phyloP scores from a whole-genome alignment of 2,329 filamentous ascomycete species.

The Plenodomus biglobosus region DNA sequence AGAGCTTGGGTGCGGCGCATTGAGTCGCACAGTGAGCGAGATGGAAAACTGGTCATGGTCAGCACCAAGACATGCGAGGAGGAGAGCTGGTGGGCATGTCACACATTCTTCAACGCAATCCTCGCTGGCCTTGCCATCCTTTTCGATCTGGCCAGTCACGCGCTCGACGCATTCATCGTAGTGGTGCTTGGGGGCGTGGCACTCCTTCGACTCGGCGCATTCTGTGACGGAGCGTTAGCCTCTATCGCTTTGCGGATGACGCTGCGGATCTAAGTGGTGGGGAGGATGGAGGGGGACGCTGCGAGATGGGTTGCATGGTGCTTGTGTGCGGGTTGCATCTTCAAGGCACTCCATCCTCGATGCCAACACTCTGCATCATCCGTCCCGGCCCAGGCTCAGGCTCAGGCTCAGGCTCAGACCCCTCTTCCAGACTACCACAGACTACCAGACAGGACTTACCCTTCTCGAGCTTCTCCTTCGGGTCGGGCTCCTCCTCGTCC shows the following conservation, averaged over 20 bases:
- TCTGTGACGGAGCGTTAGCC: conserved; percentile 58
- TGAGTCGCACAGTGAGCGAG: conserved; percentile 91
- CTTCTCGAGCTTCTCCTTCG: conserved; percentile 86
- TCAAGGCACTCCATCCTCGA: too few relatives aligned
- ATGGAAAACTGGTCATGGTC: conserved; percentile 79
- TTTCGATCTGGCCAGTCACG: conserved; percentile 71
- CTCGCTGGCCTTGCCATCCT: conserved; percentile 77
- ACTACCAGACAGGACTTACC: conserved; percentile 69
- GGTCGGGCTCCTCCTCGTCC: conserved; percentile 78
- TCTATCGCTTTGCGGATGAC: conserved; percentile 1
- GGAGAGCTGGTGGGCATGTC: conserved; percentile 44
- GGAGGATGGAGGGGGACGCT: too few relatives aligned
- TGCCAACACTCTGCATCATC: too few relatives aligned
- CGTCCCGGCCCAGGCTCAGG: too few relatives aligned
- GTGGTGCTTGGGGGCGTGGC: conserved; percentile 91
- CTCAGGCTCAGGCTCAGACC: too few relatives aligned
- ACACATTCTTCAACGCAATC: conserved; percentile 99
- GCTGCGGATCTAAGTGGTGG: not conserved
- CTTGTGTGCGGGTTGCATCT: too few relatives aligned
- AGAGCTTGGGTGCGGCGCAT: conserved; percentile 96
- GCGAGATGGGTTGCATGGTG: too few relatives aligned
- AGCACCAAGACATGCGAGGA: conserved; percentile 4
- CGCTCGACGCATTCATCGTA: conserved; percentile 98
- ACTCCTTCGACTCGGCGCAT: conserved; percentile 83
- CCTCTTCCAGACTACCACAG: too few relatives aligned